Percentiles rank a stretch among this genome's conserved stretches.
Evolutionary conservation across 495 filamentous ascomycete species (phyloP).

Genomic region (Cercophora scortea): DNA sequence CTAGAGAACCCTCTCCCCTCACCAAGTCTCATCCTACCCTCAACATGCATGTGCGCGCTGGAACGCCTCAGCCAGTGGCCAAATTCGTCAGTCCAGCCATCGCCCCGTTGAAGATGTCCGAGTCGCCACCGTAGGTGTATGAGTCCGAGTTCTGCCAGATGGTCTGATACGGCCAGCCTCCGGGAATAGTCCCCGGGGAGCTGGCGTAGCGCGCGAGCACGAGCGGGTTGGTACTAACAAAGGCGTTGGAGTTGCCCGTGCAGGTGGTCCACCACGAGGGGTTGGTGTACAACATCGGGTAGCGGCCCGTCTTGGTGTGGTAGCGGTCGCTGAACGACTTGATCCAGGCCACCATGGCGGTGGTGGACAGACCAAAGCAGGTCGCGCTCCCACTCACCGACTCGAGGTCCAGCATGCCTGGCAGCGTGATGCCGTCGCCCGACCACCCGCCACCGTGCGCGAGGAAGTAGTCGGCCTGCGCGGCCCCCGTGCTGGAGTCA

Average conservation of each 20-base stretch:
- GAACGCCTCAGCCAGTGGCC: neutral
- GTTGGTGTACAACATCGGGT: constrained; percentile 55
- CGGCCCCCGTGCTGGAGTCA: constrained; percentile 36
- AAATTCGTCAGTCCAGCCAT: neutral
- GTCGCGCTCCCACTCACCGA: constrained; percentile 34
- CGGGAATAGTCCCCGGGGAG: constrained; percentile 44
- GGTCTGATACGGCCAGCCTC: constrained; percentile 51
- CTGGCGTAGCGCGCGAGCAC: constrained; percentile 49
- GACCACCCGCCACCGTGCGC: constrained; percentile 57
- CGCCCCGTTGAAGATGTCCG: constrained; percentile 43
- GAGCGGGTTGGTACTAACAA: constrained; percentile 44
- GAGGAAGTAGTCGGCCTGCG: constrained; percentile 53
- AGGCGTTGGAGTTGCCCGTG: constrained; percentile 49
- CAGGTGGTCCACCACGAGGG: constrained; percentile 56
- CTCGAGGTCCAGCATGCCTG: constrained; percentile 63
- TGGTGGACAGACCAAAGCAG: constrained; percentile 46
- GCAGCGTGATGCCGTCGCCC: constrained; percentile 52
- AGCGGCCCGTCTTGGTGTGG: constrained; percentile 39
- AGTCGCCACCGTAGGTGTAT: constrained; percentile 44
- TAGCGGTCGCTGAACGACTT: constrained; percentile 52
- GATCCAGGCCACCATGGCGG: constrained; percentile 55
- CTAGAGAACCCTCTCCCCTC: too few relatives aligned
- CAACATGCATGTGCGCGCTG: too few relatives aligned
- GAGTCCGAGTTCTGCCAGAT: constrained; percentile 51
- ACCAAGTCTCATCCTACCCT: too few relatives aligned